These are phyloP conservation scores for Candida krabiensis DNA, from an alignment of 805 yeast genomes.

Conservation along the genomic window DNA sequence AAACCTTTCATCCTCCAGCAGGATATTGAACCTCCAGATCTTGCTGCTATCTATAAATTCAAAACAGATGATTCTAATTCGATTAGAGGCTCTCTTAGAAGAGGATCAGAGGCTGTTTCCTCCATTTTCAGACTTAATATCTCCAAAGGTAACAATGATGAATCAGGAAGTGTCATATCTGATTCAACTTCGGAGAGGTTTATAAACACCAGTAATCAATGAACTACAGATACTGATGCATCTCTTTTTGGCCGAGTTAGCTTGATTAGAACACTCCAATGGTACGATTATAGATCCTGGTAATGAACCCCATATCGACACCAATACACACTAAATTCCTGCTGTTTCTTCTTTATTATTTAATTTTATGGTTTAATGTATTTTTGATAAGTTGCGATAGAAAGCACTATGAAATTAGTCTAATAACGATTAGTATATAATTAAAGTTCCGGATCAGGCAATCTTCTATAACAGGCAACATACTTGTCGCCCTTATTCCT, in stretches of 20 bases:
- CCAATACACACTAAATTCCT: too few species aligned
- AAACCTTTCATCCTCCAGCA: constrained; percentile 27
- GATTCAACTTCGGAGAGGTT: constrained; percentile 31
- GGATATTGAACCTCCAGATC: constrained; percentile 38
- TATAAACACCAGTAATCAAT: constrained; percentile 14
- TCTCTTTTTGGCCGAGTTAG: too few species aligned
- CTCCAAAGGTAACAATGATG: constrained; percentile 14
- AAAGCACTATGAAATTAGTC: too few species aligned
- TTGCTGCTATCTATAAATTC: constrained; percentile 34
- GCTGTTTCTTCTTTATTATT: neutral
- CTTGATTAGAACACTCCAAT: too few species aligned
- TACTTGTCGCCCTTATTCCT: constrained; percentile 87
- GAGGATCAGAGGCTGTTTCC: constrained; percentile 44
- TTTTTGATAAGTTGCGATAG: too few species aligned
- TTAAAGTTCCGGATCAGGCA: constrained; percentile 54
- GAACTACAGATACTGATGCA: too few species aligned
- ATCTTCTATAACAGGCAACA: constrained; percentile 81
- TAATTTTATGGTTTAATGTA: constrained; percentile 1
- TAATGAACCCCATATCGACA: too few species aligned
- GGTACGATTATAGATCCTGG: too few species aligned
- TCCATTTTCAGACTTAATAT: constrained; percentile 32
- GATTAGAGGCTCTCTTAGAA: constrained; percentile 39
- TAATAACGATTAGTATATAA: too few species aligned
- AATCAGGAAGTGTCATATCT: constrained; percentile 20
- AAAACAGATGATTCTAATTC: constrained; percentile 35